Conservation (phyloP, 1,139 yeast genomes). For the Saccharomycopsis hybrid region DNA sequence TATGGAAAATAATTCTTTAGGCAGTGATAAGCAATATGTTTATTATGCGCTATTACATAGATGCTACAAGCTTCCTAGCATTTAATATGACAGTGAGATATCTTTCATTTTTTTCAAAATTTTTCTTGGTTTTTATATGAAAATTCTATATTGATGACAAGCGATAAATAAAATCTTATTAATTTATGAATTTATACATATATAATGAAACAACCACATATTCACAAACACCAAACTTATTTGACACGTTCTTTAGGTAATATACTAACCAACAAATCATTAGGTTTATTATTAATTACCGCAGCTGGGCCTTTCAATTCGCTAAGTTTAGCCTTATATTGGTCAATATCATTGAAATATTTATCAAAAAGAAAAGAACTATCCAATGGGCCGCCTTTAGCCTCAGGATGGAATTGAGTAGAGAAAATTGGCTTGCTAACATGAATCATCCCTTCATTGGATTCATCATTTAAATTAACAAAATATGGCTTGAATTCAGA, state of each 20-base stretch:
- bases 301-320: slow-evolving; percentile 43
- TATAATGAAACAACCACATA: too few species aligned
- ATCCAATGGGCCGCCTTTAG: slow-evolving; percentile 97
- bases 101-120: too few species aligned
- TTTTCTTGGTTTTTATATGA: too few species aligned
- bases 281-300: slow-evolving; percentile 44
- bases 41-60: too few species aligned
- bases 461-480: slow-evolving; percentile 87
- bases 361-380: slow-evolving; percentile 86
- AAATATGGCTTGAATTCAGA: slow-evolving; percentile 80
- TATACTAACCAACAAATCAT: slow-evolving; percentile 64
- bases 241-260: slow-evolving; percentile 79
- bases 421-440: slow-evolving; percentile 81
- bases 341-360: slow-evolving; percentile 65
- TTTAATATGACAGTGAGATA: too few species aligned
- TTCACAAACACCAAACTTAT: too few species aligned
- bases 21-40: too few species aligned
- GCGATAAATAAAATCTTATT: too few species aligned
- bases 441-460: slow-evolving; percentile 97
- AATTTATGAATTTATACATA: too few species aligned
- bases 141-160: too few species aligned
- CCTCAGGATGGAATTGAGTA: slow-evolving; percentile 98
- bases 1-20: too few species aligned
- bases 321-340: slow-evolving; percentile 41
- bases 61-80: too few species aligned